A percentile compares a stretch with the other conserved stretches of the same genome.
These are phyloP conservation scores for Tubosaeta sp. DNA, from an alignment of 768 basidiomycete species.

Conservation along the genomic window DNA sequence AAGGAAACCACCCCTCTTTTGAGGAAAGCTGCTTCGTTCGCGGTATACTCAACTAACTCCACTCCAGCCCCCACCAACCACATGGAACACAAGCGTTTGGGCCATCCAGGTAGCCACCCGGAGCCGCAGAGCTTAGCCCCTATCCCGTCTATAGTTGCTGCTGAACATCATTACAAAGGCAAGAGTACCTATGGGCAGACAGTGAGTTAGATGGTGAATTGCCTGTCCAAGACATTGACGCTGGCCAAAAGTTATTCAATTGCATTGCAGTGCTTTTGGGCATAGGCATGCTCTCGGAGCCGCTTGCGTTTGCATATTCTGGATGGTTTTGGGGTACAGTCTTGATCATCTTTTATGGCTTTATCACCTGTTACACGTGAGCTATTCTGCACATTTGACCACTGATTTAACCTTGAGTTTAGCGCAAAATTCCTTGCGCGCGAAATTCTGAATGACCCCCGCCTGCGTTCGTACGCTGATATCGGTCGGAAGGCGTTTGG, in stretches of 20 bases:
- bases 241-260: slow-evolving; percentile 68
- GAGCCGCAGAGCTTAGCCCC: slow-evolving; percentile 3
- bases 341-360: slow-evolving; percentile 73
- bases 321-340: slow-evolving; percentile 82
- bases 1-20: slow-evolving; percentile 39
- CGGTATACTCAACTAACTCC: slow-evolving; percentile 13
- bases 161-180: slow-evolving; percentile 38
- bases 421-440: slow-evolving; percentile 86
- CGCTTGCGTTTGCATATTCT: slow-evolving; percentile 86
- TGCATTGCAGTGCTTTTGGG: slow-evolving; percentile 82
- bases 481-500: slow-evolving; percentile 90
- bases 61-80: neutral
- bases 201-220: slow-evolving; percentile 33
- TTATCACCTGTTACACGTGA: slow-evolving; percentile 85
- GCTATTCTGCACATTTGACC: slow-evolving; percentile 25
- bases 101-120: neutral
- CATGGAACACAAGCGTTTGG: neutral
- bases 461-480: slow-evolving; percentile 80
- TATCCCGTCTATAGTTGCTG: slow-evolving; percentile 1
- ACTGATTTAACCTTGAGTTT: slow-evolving; percentile 7
- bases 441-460: slow-evolving; percentile 66
- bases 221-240: neutral
- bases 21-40: slow-evolving; percentile 35
- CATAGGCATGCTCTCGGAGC: slow-evolving; percentile 85
- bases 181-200: slow-evolving; percentile 74